Evolutionary conservation across 176 grass and related monocot species (phyloP).

Genomic region (Lolium multiflorum): DNA sequence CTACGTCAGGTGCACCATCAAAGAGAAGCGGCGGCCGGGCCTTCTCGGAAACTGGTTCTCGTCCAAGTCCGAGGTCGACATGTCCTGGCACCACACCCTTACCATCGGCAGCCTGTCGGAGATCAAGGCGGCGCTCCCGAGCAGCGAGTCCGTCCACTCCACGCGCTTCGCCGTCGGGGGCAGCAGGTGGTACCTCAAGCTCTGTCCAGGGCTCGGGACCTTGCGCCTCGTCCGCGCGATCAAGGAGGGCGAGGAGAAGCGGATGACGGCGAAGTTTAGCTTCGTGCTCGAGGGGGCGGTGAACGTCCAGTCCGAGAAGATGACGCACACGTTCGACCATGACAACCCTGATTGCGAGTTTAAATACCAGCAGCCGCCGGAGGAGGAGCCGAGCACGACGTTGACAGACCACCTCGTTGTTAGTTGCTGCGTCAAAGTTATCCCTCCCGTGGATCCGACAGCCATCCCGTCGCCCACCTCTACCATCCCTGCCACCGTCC

Average conservation of each 20-base stretch:
- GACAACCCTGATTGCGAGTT: neutral
- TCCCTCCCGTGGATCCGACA: neutral
- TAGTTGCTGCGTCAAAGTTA: neutral
- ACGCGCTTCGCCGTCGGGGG: neutral
- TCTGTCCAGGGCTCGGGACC: neutral
- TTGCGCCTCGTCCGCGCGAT: neutral
- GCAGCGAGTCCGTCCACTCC: neutral
- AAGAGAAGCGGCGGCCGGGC: neutral
- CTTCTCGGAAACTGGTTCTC: neutral
- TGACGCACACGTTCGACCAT: neutral
- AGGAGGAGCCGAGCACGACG: neutral
- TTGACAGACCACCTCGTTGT: neutral
- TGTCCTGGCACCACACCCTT: neutral
- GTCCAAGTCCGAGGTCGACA: neutral
- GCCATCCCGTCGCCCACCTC: neutral
- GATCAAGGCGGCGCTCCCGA: neutral
- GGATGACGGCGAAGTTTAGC: neutral
- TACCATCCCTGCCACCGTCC: too few relatives aligned
- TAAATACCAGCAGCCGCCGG: neutral
- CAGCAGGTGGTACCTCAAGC: neutral
- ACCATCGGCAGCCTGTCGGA: neutral
- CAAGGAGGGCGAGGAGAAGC: neutral
- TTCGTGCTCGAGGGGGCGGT: neutral
- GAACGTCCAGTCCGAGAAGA: neutral
- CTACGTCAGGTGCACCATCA: neutral